These are phyloP conservation scores for Trichoderma orchidacearum DNA, from an alignment of 495 filamentous ascomycete species.

Conservation along the genomic window DNA sequence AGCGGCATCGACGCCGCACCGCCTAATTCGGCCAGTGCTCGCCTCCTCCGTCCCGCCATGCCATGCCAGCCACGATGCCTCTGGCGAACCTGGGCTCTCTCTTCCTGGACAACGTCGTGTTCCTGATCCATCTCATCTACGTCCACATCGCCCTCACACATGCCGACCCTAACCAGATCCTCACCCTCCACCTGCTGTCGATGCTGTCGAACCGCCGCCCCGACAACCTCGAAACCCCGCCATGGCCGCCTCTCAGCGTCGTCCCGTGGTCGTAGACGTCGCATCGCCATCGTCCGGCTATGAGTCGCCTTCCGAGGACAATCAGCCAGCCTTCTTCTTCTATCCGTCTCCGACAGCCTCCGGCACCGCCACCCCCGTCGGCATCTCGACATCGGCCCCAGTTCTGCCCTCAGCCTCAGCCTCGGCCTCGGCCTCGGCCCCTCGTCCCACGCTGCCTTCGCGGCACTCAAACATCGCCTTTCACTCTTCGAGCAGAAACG, in stretches of 20 bases:
- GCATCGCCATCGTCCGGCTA: slow-evolving; percentile 9
- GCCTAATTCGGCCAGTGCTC: background rate
- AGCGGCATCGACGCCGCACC: background rate
- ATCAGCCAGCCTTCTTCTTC: slow-evolving; percentile 4
- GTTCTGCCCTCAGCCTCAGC: background rate
- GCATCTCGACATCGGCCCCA: slow-evolving; percentile 4
- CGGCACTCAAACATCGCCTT: background rate
- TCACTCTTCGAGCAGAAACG: background rate
- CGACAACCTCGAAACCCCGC: background rate
- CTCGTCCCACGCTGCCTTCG: background rate
- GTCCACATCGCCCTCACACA: slow-evolving; percentile 20
- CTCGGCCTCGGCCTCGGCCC: background rate
- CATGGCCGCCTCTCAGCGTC: slow-evolving; percentile 7
- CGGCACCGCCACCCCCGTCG: slow-evolving; percentile 3
- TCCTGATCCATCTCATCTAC: slow-evolving; percentile 25
- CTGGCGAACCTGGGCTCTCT: slow-evolving; percentile 23
- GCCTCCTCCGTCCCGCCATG: background rate
- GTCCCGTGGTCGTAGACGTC: slow-evolving; percentile 5
- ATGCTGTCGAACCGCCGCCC: slow-evolving; percentile 12
- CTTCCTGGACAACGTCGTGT: slow-evolving; percentile 21
- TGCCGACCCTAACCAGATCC: slow-evolving; percentile 16
- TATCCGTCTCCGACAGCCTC: background rate
- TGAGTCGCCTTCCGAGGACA: slow-evolving; percentile 12
- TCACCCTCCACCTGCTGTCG: slow-evolving; percentile 16
- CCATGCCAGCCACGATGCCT: slow-evolving; percentile 14